Evolutionary conservation across 441 rosid species (phyloP), one percentile per base, ranked within the genome.

Genomic region (Isatis lusitanica): DNA sequence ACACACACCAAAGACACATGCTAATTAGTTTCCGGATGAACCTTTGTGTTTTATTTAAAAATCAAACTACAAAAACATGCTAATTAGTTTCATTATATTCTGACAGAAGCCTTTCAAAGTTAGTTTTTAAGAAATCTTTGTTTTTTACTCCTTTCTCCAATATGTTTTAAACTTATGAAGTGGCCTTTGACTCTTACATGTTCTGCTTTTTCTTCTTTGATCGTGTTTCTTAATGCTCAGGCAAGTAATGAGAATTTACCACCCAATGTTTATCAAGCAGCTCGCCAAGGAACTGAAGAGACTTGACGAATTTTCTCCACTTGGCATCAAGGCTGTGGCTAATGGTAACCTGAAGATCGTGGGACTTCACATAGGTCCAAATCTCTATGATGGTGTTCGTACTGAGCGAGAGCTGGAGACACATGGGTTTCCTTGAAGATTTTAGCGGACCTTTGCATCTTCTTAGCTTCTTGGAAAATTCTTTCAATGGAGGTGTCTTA

Each of bases 241-340:
- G 99, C 96, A 36, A n/a, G n/a, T n/a, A 90, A 94, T 44, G 98
- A 94, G 85, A 94, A 94, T 76, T 93, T 94, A 68, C 99, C 98
- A 63, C 99, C 99, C 9, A 92, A 94, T 74, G 99, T n/a, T 94
- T n/a, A 76, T 92, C 80, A 94, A 91, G 82, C 97, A 92, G 83
- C 93, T 94, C 63, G 98, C 91, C 5, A 92, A 88, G 80, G 99
- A 94, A 76, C 82, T 94, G 82, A 94, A 94, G 84, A 85, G 80
- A 84, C 98, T 94, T 51, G 93, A 90, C 57, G n/a, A n/a, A 97
- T 92, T 98, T 4, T 98, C 99, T 47, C 96, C 99, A 0, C 97
- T 92, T 81, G 99, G 99, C 76, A 94, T 94, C 76, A 89, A 90
- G 80, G 99, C 92, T 55, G 91, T 91, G 43, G 97, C 88, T 16